Base-by-base conservation (phyloP, 179 eudicot species). In the Gypsophila paniculata region DNA sequence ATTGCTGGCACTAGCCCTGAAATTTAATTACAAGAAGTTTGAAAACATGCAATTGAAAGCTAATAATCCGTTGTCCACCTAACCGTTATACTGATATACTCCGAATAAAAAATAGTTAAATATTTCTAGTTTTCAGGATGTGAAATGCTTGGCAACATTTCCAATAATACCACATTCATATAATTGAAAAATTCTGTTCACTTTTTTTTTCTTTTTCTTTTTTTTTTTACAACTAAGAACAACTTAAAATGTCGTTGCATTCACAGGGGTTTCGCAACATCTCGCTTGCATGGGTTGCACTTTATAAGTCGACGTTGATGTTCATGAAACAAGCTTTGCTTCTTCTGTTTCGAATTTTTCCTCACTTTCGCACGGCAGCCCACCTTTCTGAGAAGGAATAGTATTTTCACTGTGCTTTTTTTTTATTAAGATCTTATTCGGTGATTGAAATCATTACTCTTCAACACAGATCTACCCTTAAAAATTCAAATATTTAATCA, bases 1-100 rank as follows among this genome's bases (percentile, higher is more conserved):
- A 55, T 72, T 80, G 82, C 96, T 89, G 59, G 97, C 98, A 26
- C 78, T 81, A 49, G 46, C 81, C 84, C 98, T 93, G 91, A 66
- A 77, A 74, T 66, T 29, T 75, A 21, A 73, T 15, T 53, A 34
- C 3, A 51, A 23, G 18, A 69, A 36, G 54, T 49, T 12, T 42
- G 64, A 23, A 8, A 51, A 36, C 23, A 54, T 29, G 39, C 69
- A 38, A 4, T 14, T 8, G 19, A 48, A 72, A 54, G 48, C 44
- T 18, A 11, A 61, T 18, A 17, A 23, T 18, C 8, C 9, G 60
- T 18, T 9, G 6, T 19, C 21, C n/a, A n/a, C n/a, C n/a, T n/a
- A n/a, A n/a, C n/a, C n/a, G n/a, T n/a, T n/a, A n/a, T 17, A n/a
- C 21, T 17, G 58, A 14, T 0, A 51, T 2, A 36, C 7, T 36